Conservation (phyloP, 768 basidiomycete genomes). For the Pleurotus platypus region DNA sequence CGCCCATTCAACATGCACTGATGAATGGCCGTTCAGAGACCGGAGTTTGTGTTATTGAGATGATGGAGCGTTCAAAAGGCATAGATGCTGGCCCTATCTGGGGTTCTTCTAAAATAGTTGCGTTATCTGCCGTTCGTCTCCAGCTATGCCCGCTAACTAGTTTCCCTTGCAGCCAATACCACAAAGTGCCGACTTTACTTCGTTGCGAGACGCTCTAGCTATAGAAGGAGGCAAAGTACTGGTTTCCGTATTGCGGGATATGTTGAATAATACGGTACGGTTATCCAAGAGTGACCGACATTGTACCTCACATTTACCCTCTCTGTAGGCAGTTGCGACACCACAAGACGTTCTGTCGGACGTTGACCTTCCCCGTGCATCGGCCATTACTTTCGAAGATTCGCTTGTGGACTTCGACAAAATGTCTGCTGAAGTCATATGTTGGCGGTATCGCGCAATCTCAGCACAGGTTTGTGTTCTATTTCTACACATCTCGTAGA, state of each 20-base stretch:
- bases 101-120: conserved; percentile 50
- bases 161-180: conserved; percentile 44
- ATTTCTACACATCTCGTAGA: neutral
- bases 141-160: too few relatives aligned
- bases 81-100: conserved; percentile 81
- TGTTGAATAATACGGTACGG: conserved; percentile 53
- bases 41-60: conserved; percentile 79
- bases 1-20: conserved; percentile 84
- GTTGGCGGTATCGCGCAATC: conserved; percentile 57
- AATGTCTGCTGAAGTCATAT: conserved; percentile 55
- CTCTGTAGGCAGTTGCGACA: conserved; percentile 40
- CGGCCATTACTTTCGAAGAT: conserved; percentile 51
- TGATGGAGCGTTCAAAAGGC: conserved; percentile 64
- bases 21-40: conserved; percentile 63
- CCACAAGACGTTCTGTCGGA: conserved; percentile 37
- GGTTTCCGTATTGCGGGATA: conserved; percentile 63
- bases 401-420: conserved; percentile 52
- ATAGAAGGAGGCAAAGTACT: conserved; percentile 64
- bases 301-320: neutral
- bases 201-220: conserved; percentile 58
- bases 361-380: conserved; percentile 40
- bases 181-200: conserved; percentile 44
- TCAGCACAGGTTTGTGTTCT: conserved; percentile 56
- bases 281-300: neutral
- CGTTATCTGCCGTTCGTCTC: conserved; percentile 16